A percentile compares a stretch with the other conserved stretches of the same genome.
These are phyloP conservation scores for Amorphotheca resinae DNA, from an alignment of 495 filamentous ascomycete genomes.

Conservation along the genomic window DNA sequence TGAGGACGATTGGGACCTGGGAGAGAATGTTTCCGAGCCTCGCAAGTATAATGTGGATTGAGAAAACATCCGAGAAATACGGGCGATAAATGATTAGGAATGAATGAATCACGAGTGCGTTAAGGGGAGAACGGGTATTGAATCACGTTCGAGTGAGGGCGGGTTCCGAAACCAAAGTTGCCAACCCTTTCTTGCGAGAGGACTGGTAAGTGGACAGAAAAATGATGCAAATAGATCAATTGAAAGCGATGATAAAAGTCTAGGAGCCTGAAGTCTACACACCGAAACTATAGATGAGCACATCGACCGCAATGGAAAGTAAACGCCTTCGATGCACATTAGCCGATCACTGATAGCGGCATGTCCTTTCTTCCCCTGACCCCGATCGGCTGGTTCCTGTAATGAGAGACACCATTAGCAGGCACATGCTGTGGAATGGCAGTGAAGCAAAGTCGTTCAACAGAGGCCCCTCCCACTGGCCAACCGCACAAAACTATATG, in stretches of 20 bases:
- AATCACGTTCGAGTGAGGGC: no score
- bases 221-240: not conserved
- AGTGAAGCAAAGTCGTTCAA: slow-evolving; percentile 21
- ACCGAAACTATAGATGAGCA: not conserved
- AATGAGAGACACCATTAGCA: not conserved
- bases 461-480: slow-evolving; percentile 60
- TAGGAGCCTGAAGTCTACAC: not conserved
- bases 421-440: not conserved
- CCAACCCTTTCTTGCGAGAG: no score
- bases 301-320: not conserved
- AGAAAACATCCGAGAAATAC: no score
- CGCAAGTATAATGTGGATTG: no score
- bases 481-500: slow-evolving; percentile 73
- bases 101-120: no score
- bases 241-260: not conserved
- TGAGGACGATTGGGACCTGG: no score
- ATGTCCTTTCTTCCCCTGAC: not conserved
- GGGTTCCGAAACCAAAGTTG: no score
- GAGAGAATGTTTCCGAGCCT: no score
- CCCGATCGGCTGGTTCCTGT: not conserved
- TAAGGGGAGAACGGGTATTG: no score
- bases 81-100: no score
- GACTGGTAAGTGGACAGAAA: no score
- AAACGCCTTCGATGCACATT: not conserved
- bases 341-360: no score